A percentile compares a stretch with the other conserved stretches of the same genome.
Conservation (phyloP, 371 early-diverging fungal species). For the Rhizopus delemar region DNA sequence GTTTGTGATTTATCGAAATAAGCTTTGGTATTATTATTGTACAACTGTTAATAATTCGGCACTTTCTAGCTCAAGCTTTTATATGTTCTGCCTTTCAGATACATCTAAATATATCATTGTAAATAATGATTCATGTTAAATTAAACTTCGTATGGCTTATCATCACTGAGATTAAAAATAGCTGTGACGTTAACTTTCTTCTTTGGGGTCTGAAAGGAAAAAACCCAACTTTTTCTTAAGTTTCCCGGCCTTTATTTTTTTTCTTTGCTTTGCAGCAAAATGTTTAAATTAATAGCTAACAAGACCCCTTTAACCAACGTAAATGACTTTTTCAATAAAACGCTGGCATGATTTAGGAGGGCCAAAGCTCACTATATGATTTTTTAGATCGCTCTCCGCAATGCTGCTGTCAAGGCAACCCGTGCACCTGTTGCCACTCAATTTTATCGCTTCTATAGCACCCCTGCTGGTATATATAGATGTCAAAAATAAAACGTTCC, state of each 20-base stretch:
- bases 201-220: conserved; percentile 1
- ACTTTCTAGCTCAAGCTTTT: no score
- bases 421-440: conserved; percentile 60
- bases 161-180: background rate
- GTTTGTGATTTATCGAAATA: no score
- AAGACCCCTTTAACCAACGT: conserved; percentile 65
- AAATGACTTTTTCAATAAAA: conserved; percentile 11
- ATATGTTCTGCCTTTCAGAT: no score
- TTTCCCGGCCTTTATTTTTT: conserved; percentile 11
- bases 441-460: conserved; percentile 64
- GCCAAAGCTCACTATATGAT: background rate
- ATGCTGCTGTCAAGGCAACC: conserved; percentile 49
- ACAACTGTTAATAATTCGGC: no score
- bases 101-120: no score
- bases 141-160: no score
- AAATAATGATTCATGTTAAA: no score
- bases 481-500: background rate
- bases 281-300: conserved; percentile 64
- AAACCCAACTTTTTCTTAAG: background rate
- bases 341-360: background rate
- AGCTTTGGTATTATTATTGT: no score
- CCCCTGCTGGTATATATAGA: conserved; percentile 50
- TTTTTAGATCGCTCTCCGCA: conserved; percentile 61
- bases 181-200: conserved; percentile 3
- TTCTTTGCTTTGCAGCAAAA: conserved; percentile 19